Percentiles rank a stretch among this genome's conserved stretches.
Conservation (phyloP, 78 protist species). For the Bodo saltans region DNA sequence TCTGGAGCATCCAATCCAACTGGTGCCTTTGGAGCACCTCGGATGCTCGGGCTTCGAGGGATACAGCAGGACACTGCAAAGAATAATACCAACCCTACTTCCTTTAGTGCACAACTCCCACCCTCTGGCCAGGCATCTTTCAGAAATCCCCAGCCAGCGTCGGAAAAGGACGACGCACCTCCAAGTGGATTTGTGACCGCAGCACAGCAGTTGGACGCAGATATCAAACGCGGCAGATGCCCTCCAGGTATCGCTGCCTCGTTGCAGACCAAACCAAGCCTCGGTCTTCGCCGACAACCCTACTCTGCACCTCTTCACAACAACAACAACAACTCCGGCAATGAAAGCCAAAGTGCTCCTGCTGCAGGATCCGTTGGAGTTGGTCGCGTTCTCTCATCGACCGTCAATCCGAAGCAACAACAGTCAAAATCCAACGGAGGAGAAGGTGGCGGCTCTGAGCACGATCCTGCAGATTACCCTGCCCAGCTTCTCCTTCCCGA, state of each 20-base stretch:
- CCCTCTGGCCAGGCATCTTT: too few species aligned
- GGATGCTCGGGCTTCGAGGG: too few species aligned
- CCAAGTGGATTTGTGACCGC: not conserved
- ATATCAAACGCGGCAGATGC: not conserved
- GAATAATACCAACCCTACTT: too few species aligned
- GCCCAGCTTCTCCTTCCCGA: constrained; percentile 12
- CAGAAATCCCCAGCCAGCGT: too few species aligned
- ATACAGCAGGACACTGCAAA: too few species aligned
- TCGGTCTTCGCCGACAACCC: not conserved
- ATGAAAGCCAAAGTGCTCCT: too few species aligned
- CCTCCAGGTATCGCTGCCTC: not conserved
- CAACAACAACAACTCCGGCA: not conserved
- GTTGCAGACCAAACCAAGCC: too few species aligned
- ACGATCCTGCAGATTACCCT: not conserved
- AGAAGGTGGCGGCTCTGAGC: not conserved
- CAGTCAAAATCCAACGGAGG: not conserved
- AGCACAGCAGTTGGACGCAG: not conserved
- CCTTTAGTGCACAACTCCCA: too few species aligned
- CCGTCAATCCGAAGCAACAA: not conserved
- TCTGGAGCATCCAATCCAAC: too few species aligned
- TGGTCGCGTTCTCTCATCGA: not conserved
- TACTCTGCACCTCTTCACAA: not conserved
- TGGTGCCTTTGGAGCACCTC: too few species aligned
- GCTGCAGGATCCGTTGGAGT: not conserved
- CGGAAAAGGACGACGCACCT: not conserved